These are phyloP conservation scores for Alternaria triticina DNA, from an alignment of 2,329 filamentous ascomycete species.

Conservation along the genomic window DNA sequence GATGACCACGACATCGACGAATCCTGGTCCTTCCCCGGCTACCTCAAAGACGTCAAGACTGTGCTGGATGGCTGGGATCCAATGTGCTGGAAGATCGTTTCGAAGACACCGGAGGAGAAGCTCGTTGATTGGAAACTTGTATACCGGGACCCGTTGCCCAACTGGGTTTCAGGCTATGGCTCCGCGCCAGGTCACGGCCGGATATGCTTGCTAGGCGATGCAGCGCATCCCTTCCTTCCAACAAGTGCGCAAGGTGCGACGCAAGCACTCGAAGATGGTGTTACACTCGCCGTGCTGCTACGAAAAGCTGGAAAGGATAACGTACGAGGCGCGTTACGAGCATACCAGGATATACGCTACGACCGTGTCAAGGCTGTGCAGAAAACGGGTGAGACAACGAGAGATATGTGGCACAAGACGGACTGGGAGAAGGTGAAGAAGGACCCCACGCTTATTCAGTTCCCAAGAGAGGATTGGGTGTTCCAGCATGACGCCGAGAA, in stretches of 20 bases:
- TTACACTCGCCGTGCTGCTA: constrained; percentile 37
- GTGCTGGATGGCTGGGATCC: constrained; percentile 45
- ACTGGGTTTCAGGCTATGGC: constrained; percentile 59
- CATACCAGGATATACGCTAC: constrained; percentile 45
- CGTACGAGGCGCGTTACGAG: constrained; percentile 34
- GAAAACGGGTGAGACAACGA: constrained; percentile 43
- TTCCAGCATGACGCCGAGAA: constrained; percentile 39
- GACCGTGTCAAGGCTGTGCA: constrained; percentile 43
- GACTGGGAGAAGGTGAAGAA: constrained; percentile 44
- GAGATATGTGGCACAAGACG: constrained; percentile 46
- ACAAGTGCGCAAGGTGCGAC: constrained; percentile 62
- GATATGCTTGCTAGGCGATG: constrained; percentile 61
- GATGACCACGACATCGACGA: constrained; percentile 46
- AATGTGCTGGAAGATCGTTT: constrained; percentile 43
- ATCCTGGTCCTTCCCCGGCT: constrained; percentile 46
- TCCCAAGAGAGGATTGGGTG: constrained; percentile 44
- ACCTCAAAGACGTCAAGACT: constrained; percentile 40
- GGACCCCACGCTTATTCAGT: constrained; percentile 37
- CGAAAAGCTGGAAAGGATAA: constrained; percentile 38
- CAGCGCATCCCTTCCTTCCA: constrained; percentile 62
- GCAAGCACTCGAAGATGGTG: constrained; percentile 60
- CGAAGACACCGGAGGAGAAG: constrained; percentile 44
- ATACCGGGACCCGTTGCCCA: constrained; percentile 60
- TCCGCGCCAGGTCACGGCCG: constrained; percentile 42
- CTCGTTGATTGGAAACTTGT: constrained; percentile 63